These are phyloP conservation scores for Penicillium sp. DNA, from an alignment of 2,329 filamentous ascomycete genomes.

Conservation along the genomic window DNA sequence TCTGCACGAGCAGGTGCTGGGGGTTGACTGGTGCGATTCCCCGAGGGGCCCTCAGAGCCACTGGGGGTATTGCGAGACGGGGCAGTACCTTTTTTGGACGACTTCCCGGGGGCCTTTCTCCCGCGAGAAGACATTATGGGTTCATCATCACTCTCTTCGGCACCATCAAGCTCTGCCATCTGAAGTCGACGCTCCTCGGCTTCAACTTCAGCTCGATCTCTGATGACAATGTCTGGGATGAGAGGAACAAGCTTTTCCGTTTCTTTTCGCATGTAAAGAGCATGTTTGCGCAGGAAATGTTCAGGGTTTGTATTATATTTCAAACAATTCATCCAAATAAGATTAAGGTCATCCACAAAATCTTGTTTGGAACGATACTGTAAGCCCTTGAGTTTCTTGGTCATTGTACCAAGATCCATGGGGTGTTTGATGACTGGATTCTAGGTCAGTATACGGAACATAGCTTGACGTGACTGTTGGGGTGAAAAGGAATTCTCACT, in stretches of 20 bases:
- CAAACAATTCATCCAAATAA: conserved; percentile 97
- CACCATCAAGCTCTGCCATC: conserved; percentile 75
- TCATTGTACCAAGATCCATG: conserved; percentile 98
- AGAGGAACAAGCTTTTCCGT: conserved; percentile 94
- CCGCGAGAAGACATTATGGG: conserved; percentile 98
- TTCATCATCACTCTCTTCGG: conserved; percentile 92
- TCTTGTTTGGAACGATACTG: conserved; percentile 88
- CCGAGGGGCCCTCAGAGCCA: conserved; percentile 75
- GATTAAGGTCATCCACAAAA: conserved; percentile 87
- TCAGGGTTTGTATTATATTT: conserved; percentile 90
- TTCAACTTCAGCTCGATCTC: conserved; percentile 91
- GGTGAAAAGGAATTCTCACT: conserved; percentile 57
- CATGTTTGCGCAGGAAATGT: conserved; percentile 87
- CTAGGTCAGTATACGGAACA: conserved; percentile 21
- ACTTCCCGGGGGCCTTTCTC: conserved; percentile 77
- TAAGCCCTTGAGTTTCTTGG: conserved; percentile 86
- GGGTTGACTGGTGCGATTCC: conserved; percentile 49
- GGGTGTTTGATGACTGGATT: conserved; percentile 82
- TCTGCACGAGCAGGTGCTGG: conserved; percentile 59
- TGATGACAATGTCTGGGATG: conserved; percentile 88
- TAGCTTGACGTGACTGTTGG: background rate
- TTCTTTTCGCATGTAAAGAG: conserved; percentile 94
- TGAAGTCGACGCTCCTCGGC: conserved; percentile 79
- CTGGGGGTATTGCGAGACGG: conserved; percentile 72
- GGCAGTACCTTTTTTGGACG: conserved; percentile 62